Percentiles rank a stretch among this genome's conserved stretches.
These are phyloP conservation scores for Penicillium waksmanii DNA, from an alignment of 495 filamentous ascomycete species.

Conservation along the genomic window DNA sequence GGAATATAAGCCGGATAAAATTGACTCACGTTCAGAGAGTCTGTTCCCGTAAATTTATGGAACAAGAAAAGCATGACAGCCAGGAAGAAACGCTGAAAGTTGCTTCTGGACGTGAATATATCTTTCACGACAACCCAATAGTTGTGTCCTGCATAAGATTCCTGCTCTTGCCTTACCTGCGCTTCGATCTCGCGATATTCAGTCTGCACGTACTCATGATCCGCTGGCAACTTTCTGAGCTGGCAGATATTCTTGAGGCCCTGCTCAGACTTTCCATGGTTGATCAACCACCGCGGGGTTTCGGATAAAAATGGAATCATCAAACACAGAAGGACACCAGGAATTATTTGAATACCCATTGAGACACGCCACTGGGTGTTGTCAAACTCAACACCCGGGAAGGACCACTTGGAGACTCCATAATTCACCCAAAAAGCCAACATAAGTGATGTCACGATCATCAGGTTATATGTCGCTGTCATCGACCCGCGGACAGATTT, in stretches of 20 bases:
- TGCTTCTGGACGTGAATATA: constrained; percentile 27
- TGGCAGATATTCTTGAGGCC: constrained; percentile 59
- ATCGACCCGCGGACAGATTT: constrained; percentile 30
- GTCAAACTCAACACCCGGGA: constrained; percentile 30
- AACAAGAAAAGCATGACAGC: constrained; percentile 43
- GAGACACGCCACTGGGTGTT: constrained; percentile 51
- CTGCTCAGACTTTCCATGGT: constrained; percentile 50
- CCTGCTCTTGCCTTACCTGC: constrained; percentile 33
- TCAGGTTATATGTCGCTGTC: constrained; percentile 33
- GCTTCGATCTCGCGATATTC: constrained; percentile 32
- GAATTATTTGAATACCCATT: constrained; percentile 53
- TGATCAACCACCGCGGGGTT: constrained; percentile 55
- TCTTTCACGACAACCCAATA: constrained; percentile 33
- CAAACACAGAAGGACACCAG: constrained; percentile 56
- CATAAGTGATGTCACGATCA: constrained; percentile 33
- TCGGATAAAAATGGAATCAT: constrained; percentile 59
- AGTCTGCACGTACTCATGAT: constrained; percentile 61
- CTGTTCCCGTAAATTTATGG: constrained; percentile 47
- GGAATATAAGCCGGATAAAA: background rate
- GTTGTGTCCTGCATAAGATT: constrained; percentile 28
- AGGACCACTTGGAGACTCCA: constrained; percentile 30
- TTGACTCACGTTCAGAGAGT: constrained; percentile 33
- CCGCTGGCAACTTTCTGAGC: constrained; percentile 58
- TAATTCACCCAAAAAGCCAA: constrained; percentile 34
- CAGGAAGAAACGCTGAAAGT: constrained; percentile 35